Conservation (phyloP, 225 moss, liverwort and hornwort species). For the Climacium dendroides region DNA sequence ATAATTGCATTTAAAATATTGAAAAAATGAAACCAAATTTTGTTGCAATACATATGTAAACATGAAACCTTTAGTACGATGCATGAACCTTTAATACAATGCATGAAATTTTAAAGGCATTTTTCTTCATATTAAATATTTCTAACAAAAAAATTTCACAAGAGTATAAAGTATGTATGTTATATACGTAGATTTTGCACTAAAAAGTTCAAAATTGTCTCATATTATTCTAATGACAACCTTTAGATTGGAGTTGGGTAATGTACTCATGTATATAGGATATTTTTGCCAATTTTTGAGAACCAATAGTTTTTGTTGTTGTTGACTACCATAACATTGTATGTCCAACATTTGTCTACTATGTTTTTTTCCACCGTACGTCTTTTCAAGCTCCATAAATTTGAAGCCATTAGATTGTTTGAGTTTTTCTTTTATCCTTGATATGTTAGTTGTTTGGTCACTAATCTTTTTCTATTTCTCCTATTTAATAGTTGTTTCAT, state of each 20-base stretch:
- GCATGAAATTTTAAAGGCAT: neutral
- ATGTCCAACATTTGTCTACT: neutral
- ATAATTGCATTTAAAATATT: neutral
- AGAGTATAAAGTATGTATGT: neutral
- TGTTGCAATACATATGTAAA: neutral
- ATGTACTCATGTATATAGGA: neutral
- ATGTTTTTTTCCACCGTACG: neutral
- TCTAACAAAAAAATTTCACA: fast-evolving
- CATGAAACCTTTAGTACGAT: neutral
- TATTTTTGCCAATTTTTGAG: neutral
- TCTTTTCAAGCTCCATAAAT: neutral
- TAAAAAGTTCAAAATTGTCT: fast-evolving
- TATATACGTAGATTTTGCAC: neutral
- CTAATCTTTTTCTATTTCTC: neutral
- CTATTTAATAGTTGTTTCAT: fast-evolving
- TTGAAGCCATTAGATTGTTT: neutral
- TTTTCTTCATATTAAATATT: neutral
- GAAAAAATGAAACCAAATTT: neutral
- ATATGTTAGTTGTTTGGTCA: neutral
- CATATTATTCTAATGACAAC: neutral
- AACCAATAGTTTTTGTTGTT: neutral
- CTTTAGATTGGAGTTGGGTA: neutral
- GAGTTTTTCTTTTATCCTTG: neutral
- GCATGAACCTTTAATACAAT: too few relatives aligned
- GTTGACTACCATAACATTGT: fast-evolving